Base-by-base conservation (phyloP, 805 yeast genomes). In the Candida methanosorbosa region DNA sequence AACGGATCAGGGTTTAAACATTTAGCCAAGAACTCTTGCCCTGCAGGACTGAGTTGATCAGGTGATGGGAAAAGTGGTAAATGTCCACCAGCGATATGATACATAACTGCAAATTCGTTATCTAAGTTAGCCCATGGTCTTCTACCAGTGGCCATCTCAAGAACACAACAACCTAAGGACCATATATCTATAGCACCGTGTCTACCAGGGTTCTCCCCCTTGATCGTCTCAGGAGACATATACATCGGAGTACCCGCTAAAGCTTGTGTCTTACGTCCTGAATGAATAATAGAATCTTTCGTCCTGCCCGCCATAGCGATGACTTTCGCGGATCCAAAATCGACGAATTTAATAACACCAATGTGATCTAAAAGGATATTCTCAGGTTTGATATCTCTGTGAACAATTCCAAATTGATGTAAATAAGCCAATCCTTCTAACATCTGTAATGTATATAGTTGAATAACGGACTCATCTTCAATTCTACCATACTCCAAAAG, bases 61-160 rank as follows among this genome's bases (percentile, higher is more conserved):
- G 68, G 59, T 0, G 76, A 56, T 4, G 98, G 98, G 35, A 90
- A 64, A 46, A 75, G 86, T 0, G 98, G 98, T 38, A 75, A 68
- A 52, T 85, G 92, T 2, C 96, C 95, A 3, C 95, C 94, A 0
- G 97, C 97, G 50, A 92, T 92, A 55, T 86, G 96, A 52, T 88
- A 92, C 97, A 92, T 90, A 34, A 92, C 84, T 2, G 97, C 96
- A 94, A 94, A 92, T 53, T 90, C 97, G 52, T 92, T 92, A 50
- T 92, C 98, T 40, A 87, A 65, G 56, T 86, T 83, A 13, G 94
- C 82, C 98, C 98, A 92, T 5, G 98, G 98, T 39, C 95, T 68
- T 44, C 87, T 68, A 12, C 98, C 98, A 0, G 97, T 88, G 2
- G 90, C 85, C 97, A 92, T 92, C 55, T 92, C 97, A 30, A 90